Base-by-base conservation (phyloP, 192 early-diverging fungal species). In the Pilobolus umbonatus region DNA sequence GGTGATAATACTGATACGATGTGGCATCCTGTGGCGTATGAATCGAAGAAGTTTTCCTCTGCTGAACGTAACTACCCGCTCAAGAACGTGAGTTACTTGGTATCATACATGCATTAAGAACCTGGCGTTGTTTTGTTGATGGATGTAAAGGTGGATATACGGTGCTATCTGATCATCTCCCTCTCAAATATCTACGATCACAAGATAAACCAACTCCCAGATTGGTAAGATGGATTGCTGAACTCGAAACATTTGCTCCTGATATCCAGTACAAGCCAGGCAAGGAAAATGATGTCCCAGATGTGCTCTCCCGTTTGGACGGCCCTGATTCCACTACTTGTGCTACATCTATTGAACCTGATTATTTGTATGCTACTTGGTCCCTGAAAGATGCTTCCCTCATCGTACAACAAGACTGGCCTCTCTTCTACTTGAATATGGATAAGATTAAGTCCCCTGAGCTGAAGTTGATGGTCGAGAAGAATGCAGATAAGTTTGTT, bases 51-150 rank as follows among this genome's bases (percentile, higher is more conserved):
- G 25, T 45, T 69, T 24, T 53, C 47, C 7, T 22, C 45, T 12
- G 73, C 62, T 60, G 24, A 64, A 64, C 15, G 48, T 25, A 67
- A 69, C 15, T 67, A 69, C 31, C 61, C 64, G 42, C 55, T 5
- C 55, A 57, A 45, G 28, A 57, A 45, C 22, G 43, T 14, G 55
- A 57, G 29, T 17, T 57, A n/a, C 29, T 57, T 1, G 42, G 40
- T 22, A 44, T 57, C 24, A 19, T 57, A 28, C 42, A 57, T 45
- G 39, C 40, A 5, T 29, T 57, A 29, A 10, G 55, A n/a, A 57
- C 55, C 9, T 57, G 55, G 55, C 40, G 55, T 4, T 57, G 42
- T 19, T 42, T 57, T 15, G 31, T 57, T 9, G 55, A 57, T n/a
- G 42, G 55, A 45, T n/a, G n/a, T n/a, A n/a, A n/a, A n/a, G 30